phyloP scores from a whole-genome alignment of 2,329 filamentous ascomycete species.

The Colletotrichum lini region DNA sequence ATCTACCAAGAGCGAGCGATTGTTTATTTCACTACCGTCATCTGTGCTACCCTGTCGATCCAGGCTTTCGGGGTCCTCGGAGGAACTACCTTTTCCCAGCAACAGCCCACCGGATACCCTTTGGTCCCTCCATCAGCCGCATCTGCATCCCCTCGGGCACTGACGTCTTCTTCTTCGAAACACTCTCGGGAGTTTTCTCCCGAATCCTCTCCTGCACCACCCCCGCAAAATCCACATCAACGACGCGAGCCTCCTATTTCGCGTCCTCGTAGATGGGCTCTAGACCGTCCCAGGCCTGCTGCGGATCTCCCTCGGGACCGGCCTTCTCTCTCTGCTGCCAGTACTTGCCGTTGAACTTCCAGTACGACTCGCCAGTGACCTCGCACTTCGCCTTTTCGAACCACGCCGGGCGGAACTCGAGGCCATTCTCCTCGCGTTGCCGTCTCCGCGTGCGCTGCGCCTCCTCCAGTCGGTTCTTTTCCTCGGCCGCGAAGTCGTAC shows the following conservation, averaged over 20 bases:
- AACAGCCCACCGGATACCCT: constrained; percentile 17
- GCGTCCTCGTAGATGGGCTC: constrained; percentile 79
- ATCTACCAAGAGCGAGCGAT: constrained; percentile 20
- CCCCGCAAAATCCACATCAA: not conserved
- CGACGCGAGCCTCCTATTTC: constrained; percentile 14
- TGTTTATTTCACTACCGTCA: constrained; percentile 32
- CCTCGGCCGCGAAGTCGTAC: constrained; percentile 91
- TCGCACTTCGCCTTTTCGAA: constrained; percentile 82
- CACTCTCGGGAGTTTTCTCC: not conserved
- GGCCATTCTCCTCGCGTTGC: constrained; percentile 80
- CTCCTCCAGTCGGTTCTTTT: constrained; percentile 96
- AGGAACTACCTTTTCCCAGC: constrained; percentile 10
- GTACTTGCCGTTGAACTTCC: constrained; percentile 91
- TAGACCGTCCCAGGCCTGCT: constrained; percentile 75
- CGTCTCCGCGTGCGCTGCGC: constrained; percentile 85
- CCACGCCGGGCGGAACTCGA: constrained; percentile 89
- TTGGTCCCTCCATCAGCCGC: not conserved
- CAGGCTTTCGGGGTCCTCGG: not conserved
- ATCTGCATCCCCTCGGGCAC: constrained; percentile 4
- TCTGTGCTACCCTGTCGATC: constrained; percentile 24
- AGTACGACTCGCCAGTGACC: constrained; percentile 89
- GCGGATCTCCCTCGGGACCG: constrained; percentile 67
- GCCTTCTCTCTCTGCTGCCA: constrained; percentile 82
- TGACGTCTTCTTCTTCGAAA: not conserved
- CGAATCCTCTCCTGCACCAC: not conserved